phyloP scores from a whole-genome alignment of 208 protist species.

The Leishmania mexicana region DNA sequence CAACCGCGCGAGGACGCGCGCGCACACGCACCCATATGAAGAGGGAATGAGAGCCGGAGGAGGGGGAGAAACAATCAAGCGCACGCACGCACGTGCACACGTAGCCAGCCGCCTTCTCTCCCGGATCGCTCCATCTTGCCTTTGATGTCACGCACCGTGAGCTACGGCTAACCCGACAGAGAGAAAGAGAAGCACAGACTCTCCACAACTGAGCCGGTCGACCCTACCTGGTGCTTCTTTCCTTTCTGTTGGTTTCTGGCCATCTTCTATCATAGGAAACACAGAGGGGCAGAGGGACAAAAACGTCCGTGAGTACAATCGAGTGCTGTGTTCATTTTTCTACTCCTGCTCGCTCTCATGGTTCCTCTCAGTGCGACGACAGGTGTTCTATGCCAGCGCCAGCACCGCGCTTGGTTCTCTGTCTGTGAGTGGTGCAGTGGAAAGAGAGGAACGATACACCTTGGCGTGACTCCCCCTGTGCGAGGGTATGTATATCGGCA shows the following conservation, averaged over 20 bases:
- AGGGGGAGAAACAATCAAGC: neutral
- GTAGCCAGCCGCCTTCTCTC: neutral
- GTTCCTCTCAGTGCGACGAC: neutral
- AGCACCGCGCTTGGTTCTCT: neutral
- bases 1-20: neutral
- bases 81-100: neutral
- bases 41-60: neutral
- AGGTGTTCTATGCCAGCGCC: neutral
- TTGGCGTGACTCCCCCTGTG: neutral
- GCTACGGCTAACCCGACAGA: neutral
- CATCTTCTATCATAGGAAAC: neutral
- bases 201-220: neutral
- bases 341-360: neutral
- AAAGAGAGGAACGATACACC: neutral
- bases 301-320: neutral
- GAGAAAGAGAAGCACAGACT: neutral
- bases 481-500: neutral
- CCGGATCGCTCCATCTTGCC: too few relatives aligned
- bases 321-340: neutral
- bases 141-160: neutral
- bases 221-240: neutral
- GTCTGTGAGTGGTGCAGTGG: neutral
- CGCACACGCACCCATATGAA: neutral
- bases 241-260: neutral
- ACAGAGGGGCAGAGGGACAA: neutral